phyloP scores from a whole-genome alignment of 805 yeast genomes.

The Candida loeiensis region DNA sequence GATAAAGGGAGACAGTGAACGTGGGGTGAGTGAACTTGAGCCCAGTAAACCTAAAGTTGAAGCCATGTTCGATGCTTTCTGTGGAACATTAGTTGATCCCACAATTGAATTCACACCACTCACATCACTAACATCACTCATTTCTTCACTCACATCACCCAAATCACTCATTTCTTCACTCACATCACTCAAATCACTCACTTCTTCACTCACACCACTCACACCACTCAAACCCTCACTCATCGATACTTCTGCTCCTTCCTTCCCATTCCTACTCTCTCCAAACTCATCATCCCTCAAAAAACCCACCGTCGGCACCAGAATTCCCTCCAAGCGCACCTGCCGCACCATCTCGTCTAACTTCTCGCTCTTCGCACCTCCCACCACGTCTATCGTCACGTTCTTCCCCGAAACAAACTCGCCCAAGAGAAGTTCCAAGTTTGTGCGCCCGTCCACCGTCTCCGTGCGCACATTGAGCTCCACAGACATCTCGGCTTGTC shows the following conservation, averaged over 20 bases:
- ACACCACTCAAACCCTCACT: no score
- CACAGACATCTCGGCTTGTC: slow-evolving; percentile 1
- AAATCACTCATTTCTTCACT: no score
- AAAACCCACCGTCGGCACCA: slow-evolving; percentile 25
- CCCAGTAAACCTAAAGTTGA: no score
- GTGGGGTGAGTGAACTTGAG: slow-evolving; percentile 5
- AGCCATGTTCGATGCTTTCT: no score
- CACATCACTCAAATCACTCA: no score
- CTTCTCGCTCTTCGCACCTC: slow-evolving; percentile 2
- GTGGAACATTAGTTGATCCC: no score
- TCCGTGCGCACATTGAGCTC: slow-evolving; percentile 1
- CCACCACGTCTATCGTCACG: slow-evolving; percentile 4
- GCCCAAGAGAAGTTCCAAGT: slow-evolving; percentile 5
- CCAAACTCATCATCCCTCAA: slow-evolving; percentile 9
- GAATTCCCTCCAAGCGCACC: slow-evolving; percentile 20
- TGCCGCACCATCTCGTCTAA: slow-evolving; percentile 14
- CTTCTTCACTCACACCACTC: no score
- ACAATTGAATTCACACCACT: no score
- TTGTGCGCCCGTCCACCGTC: background rate
- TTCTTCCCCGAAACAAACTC: slow-evolving; percentile 7
- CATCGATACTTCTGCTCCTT: no score
- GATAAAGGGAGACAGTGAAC: slow-evolving; percentile 44
- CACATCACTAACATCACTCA: no score
- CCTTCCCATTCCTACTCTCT: background rate
- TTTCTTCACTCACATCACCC: no score